These are phyloP conservation scores for Fusarium veterinarium DNA, from an alignment of 2,329 filamentous ascomycete species.

Conservation along the genomic window DNA sequence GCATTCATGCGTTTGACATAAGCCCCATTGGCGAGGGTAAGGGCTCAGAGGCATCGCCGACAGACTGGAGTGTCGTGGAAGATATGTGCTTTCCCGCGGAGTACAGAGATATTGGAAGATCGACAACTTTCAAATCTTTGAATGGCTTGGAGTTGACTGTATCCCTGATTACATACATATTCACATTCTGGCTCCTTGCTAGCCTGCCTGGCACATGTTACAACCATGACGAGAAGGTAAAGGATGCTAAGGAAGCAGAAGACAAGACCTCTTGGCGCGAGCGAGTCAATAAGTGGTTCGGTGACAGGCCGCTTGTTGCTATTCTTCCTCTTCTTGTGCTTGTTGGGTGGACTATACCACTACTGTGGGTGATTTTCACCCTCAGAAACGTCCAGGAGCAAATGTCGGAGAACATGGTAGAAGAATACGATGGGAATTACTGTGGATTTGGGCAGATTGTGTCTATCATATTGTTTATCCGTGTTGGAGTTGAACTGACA, in stretches of 20 bases:
- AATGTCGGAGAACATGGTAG: neutral
- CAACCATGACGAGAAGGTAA: neutral
- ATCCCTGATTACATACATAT: conserved; percentile 10
- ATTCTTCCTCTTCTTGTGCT: conserved; percentile 11
- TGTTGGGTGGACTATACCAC: conserved; percentile 1
- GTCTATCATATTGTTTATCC: conserved; percentile 39
- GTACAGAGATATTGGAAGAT: conserved; percentile 1
- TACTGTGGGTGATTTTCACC: conserved; percentile 21
- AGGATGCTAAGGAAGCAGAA: neutral
- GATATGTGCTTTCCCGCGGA: conserved; percentile 19
- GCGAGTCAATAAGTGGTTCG: conserved; percentile 4
- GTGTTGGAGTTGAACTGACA: conserved; percentile 34
- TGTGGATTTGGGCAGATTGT: conserved; percentile 44
- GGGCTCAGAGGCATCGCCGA: conserved; percentile 3
- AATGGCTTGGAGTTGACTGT: conserved; percentile 12
- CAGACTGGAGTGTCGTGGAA: conserved; percentile 15
- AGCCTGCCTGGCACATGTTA: conserved; percentile 7
- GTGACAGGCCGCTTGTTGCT: neutral
- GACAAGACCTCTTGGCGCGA: neutral
- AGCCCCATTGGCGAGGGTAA: conserved; percentile 22
- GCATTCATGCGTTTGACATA: conserved; percentile 34
- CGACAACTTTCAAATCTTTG: conserved; percentile 3
- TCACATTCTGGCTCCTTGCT: conserved; percentile 29
- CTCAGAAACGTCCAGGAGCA: conserved; percentile 20
- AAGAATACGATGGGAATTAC: conserved; percentile 1